phyloP scores from a whole-genome alignment of 2,329 filamentous ascomycete species.

The Aspergillus sergii region DNA sequence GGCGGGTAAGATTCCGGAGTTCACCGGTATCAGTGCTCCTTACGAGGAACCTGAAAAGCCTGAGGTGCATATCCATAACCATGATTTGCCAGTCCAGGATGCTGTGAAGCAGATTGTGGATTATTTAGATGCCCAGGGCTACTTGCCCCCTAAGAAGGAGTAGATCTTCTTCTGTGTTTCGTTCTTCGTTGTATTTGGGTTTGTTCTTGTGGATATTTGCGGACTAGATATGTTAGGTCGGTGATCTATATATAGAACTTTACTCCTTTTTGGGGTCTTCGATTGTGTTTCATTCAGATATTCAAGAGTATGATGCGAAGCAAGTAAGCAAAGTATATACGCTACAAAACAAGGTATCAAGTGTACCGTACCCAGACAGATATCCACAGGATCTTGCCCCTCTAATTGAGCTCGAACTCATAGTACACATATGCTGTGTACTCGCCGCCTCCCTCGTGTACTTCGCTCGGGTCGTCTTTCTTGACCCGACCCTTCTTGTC shows the following conservation, averaged over 20 bases:
- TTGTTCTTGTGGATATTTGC: neutral
- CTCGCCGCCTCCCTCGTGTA: constrained; percentile 76
- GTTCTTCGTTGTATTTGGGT: neutral
- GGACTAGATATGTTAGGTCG: neutral
- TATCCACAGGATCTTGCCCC: constrained; percentile 3
- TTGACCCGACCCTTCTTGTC: constrained; percentile 92
- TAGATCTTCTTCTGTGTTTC: constrained; percentile 19
- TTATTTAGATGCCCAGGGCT: constrained; percentile 72
- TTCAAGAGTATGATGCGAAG: neutral
- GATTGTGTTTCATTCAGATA: neutral
- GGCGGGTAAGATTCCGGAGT: constrained; percentile 92
- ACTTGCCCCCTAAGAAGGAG: constrained; percentile 52
- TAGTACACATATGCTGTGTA: constrained; percentile 98
- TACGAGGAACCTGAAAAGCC: constrained; percentile 87
- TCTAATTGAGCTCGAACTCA: constrained; percentile 75
- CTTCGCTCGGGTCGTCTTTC: constrained; percentile 88
- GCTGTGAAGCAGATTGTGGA: constrained; percentile 81
- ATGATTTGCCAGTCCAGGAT: constrained; percentile 82
- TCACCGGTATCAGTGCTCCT: constrained; percentile 91
- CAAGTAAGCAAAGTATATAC: constrained; percentile 17
- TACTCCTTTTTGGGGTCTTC: neutral
- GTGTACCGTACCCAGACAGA: neutral
- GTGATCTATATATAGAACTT: constrained; percentile 6
- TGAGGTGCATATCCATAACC: constrained; percentile 84
- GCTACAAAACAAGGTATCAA: constrained; percentile 19